These are phyloP conservation scores for Acidiella bohemica DNA, from an alignment of 495 filamentous ascomycete genomes.

Conservation along the genomic window DNA sequence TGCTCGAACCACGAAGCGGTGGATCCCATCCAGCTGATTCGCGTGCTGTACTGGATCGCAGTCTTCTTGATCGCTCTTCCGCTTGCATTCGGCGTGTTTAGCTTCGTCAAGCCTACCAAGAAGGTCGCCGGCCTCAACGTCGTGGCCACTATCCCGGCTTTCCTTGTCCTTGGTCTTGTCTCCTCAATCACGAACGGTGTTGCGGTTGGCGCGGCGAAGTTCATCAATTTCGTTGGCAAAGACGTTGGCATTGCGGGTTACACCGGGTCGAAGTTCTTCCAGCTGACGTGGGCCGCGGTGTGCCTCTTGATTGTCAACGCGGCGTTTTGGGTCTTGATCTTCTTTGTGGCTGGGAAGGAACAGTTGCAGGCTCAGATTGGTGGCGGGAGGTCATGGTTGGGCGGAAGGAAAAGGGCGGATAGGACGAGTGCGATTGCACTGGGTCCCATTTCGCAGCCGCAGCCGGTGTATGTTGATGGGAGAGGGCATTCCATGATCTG, in stretches of 20 bases:
- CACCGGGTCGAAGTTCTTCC: slow-evolving; percentile 42
- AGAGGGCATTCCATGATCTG: slow-evolving; percentile 1
- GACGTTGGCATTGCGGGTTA: slow-evolving; percentile 40
- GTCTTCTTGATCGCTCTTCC: slow-evolving; percentile 42
- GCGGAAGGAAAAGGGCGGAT: slow-evolving; percentile 1
- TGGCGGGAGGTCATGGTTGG: background rate
- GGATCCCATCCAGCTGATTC: slow-evolving; percentile 44
- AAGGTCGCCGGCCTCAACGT: slow-evolving; percentile 30
- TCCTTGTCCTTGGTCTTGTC: slow-evolving; percentile 40
- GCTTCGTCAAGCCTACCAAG: slow-evolving; percentile 28
- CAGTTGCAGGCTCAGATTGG: background rate
- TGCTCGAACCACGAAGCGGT: slow-evolving; percentile 51
- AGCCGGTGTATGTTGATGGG: background rate
- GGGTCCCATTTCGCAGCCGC: slow-evolving; percentile 1
- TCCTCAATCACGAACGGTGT: slow-evolving; percentile 51
- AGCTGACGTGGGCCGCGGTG: slow-evolving; percentile 47
- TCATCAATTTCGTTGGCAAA: slow-evolving; percentile 44
- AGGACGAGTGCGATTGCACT: slow-evolving; percentile 4
- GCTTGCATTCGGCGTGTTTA: slow-evolving; percentile 36
- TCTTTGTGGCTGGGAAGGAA: background rate
- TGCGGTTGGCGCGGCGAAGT: slow-evolving; percentile 40
- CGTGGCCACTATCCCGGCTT: slow-evolving; percentile 32
- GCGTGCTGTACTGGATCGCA: slow-evolving; percentile 52
- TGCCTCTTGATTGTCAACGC: slow-evolving; percentile 35
- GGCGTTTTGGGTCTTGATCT: slow-evolving; percentile 25